These are phyloP conservation scores for Albifimbria verrucaria DNA, from an alignment of 2,329 filamentous ascomycete species.

Conservation along the genomic window DNA sequence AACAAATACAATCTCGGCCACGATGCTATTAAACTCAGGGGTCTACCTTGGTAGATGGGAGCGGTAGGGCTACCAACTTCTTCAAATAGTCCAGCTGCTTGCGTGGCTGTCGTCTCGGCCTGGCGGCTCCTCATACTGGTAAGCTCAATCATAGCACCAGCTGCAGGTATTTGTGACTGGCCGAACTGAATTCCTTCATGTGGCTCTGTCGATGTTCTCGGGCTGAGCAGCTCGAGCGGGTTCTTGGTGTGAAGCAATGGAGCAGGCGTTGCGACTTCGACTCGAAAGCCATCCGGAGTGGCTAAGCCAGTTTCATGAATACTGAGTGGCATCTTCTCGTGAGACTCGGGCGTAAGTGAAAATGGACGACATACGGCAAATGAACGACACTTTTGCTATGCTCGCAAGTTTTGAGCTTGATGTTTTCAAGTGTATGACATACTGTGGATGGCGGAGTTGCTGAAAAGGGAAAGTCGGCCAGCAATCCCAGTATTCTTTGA, in stretches of 20 bases:
- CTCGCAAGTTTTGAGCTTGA: too few relatives aligned
- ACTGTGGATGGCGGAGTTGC: too few relatives aligned
- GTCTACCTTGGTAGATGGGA: slow-evolving; percentile 7
- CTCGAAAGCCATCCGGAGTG: background rate
- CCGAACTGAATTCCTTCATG: background rate
- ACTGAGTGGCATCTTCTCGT: background rate
- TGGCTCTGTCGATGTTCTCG: background rate
- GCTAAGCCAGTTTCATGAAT: background rate
- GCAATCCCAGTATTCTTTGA: too few relatives aligned
- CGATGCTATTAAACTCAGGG: slow-evolving; percentile 7
- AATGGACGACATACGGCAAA: too few relatives aligned
- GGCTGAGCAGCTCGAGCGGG: background rate
- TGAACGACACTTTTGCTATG: too few relatives aligned
- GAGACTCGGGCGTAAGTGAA: too few relatives aligned
- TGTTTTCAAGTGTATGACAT: too few relatives aligned
- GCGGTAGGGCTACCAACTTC: slow-evolving; percentile 7
- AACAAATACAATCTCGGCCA: slow-evolving; percentile 8
- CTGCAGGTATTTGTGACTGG: background rate
- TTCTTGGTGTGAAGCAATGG: background rate
- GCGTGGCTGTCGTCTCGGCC: background rate
- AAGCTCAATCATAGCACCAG: slow-evolving; percentile 4
- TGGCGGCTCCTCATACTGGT: slow-evolving; percentile 7
- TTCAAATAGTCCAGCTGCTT: background rate
- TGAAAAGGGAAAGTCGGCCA: too few relatives aligned
- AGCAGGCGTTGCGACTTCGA: background rate